A percentile compares a stretch with the other conserved stretches of the same genome.
phyloP scores from a whole-genome alignment of 139 green algal species.

The Chlorella sp. region DNA sequence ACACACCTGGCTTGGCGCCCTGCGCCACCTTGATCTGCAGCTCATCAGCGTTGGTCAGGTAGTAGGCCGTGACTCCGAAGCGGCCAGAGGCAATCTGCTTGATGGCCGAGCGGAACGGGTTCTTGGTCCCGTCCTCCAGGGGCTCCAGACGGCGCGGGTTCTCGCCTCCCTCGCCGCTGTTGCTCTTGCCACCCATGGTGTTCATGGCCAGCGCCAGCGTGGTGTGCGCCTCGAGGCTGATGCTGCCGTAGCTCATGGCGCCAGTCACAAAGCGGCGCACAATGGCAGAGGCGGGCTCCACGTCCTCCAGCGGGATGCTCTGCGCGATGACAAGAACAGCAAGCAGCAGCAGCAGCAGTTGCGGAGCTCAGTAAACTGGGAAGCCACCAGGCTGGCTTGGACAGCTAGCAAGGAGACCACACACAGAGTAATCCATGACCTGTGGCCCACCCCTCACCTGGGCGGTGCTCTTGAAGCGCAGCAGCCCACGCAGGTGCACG shows the following conservation, averaged over 20 bases:
- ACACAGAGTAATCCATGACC: neutral
- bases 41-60: slow-evolving; percentile 96
- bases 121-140: neutral
- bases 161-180: slow-evolving; percentile 85
- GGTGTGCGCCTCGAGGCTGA: slow-evolving; percentile 89
- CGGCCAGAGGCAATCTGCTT: slow-evolving; percentile 96
- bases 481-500: slow-evolving; percentile 82
- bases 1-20: slow-evolving; percentile 87
- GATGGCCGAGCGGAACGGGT: slow-evolving; percentile 48
- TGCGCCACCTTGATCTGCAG: slow-evolving; percentile 92
- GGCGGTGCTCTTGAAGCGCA: slow-evolving; percentile 64
- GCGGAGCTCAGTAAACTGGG: too few relatives aligned
- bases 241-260: slow-evolving; percentile 54
- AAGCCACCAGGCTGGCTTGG: neutral
- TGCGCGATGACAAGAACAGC: neutral
- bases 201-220: slow-evolving; percentile 95
- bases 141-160: slow-evolving; percentile 69
- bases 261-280: slow-evolving; percentile 90
- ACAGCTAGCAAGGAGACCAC: neutral
- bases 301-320: slow-evolving; percentile 39
- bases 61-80: slow-evolving; percentile 96
- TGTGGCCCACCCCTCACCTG: neutral
- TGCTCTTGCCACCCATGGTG: slow-evolving; percentile 68
- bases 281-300: slow-evolving; percentile 83
- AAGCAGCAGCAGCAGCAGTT: neutral